Evolutionary conservation across 345 rosid species (phyloP).

Genomic region (Punica granatum): DNA sequence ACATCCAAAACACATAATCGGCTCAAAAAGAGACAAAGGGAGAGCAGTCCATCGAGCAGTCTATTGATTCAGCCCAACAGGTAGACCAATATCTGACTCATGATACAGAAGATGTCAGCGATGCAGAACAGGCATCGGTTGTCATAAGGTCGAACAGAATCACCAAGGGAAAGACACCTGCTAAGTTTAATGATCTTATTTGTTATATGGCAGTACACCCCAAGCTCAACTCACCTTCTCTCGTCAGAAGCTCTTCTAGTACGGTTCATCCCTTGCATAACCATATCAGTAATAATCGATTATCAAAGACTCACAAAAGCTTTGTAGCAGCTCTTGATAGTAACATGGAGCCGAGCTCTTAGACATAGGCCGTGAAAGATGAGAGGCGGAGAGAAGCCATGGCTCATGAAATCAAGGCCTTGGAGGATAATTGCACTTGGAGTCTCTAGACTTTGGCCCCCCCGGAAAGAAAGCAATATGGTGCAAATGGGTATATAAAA

Average conservation of each 20-base stretch:
- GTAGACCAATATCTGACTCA: no score
- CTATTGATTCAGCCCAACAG: no score
- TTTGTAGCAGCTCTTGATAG: background rate
- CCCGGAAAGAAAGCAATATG: background rate
- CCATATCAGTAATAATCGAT: background rate
- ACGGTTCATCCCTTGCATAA: background rate
- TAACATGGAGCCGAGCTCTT: background rate
- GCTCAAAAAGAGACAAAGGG: no score
- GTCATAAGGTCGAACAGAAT: background rate
- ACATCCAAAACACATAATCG: no score
- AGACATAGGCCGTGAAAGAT: background rate
- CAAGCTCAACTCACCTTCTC: no score
- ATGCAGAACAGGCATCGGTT: no score
- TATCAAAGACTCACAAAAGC: background rate
- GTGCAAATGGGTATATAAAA: background rate
- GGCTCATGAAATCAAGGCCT: background rate
- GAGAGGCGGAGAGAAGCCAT: background rate
- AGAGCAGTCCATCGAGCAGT: no score
- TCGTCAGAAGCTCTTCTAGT: background rate
- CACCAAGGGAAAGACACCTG: background rate
- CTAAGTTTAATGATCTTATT: background rate
- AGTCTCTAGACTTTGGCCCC: background rate
- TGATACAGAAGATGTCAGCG: no score
- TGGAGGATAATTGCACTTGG: constrained; percentile 7
- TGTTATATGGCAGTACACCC: background rate